A percentile compares a stretch with the other conserved stretches of the same genome.
Evolutionary conservation across 768 basidiomycete genomes (phyloP).

Genomic region (Lactarius tabidus): DNA sequence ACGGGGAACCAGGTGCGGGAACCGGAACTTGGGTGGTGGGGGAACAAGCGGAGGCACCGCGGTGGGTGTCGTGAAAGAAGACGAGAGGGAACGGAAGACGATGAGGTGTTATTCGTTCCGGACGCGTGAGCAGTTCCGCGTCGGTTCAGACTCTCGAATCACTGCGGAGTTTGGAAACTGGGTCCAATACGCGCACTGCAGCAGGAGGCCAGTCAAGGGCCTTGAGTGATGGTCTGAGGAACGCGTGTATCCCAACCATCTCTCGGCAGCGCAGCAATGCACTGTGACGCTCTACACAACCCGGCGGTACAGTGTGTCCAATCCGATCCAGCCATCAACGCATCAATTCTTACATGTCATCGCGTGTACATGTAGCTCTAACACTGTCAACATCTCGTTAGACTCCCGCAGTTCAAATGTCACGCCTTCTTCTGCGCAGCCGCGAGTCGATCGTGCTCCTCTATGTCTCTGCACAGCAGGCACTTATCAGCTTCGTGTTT

Average conservation of each 20-base stretch:
- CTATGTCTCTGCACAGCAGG: conserved; percentile 54
- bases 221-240: not conserved
- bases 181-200: not conserved
- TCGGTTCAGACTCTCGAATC: not conserved
- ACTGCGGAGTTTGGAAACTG: not conserved
- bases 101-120: not conserved
- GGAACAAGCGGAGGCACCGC: not conserved
- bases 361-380: not conserved
- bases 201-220: not conserved
- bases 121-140: not conserved
- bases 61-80: not conserved
- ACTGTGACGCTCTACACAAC: not conserved
- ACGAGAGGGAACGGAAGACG: not conserved
- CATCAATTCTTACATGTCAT: not conserved
- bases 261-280: not conserved
- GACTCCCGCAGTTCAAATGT: not conserved
- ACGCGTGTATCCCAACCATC: not conserved
- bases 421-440: conserved; percentile 26
- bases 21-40: not conserved
- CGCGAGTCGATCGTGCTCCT: conserved; percentile 67
- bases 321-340: not conserved
- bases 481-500: conserved; percentile 18
- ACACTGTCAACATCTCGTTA: not conserved
- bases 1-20: not conserved
- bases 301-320: not conserved